Percentiles rank a stretch among this genome's conserved stretches.
These are phyloP conservation scores for Dendrobium chrysotoxum DNA, from an alignment of 106 monocot genomes.

Conservation along the genomic window DNA sequence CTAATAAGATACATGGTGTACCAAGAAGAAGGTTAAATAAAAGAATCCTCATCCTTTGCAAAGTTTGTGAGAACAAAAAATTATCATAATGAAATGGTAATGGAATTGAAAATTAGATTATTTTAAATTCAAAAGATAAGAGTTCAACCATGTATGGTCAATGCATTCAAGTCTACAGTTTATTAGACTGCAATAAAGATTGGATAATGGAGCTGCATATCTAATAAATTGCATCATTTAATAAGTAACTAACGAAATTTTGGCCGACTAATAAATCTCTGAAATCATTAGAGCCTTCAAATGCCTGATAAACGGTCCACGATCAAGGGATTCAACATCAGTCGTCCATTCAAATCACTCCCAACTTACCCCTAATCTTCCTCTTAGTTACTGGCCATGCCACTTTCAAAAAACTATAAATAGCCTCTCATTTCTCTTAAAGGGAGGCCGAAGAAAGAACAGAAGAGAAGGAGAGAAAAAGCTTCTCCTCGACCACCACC, in stretches of 20 bases:
- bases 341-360: no score
- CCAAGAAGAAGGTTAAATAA: not conserved
- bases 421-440: no score
- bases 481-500: no score
- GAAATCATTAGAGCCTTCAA: conserved; percentile 24
- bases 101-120: not conserved
- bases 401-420: no score
- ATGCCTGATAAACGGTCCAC: conserved; percentile 3
- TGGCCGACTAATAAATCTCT: conserved; percentile 15
- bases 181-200: not conserved
- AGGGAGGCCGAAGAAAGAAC: no score
- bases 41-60: not conserved
- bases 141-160: not conserved
- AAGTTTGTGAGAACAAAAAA: not conserved
- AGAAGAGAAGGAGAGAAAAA: no score
- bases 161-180: not conserved
- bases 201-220: not conserved
- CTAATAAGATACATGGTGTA: not conserved
- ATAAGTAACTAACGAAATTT: conserved; percentile 15
- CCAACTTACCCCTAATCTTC: no score
- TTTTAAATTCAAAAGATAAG: not conserved
- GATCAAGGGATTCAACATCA: no score
- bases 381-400: no score
- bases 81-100: not conserved
- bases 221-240: not conserved